phyloP scores from a whole-genome alignment of 176 grass and related monocot genomes.

The Zoysia japonica region DNA sequence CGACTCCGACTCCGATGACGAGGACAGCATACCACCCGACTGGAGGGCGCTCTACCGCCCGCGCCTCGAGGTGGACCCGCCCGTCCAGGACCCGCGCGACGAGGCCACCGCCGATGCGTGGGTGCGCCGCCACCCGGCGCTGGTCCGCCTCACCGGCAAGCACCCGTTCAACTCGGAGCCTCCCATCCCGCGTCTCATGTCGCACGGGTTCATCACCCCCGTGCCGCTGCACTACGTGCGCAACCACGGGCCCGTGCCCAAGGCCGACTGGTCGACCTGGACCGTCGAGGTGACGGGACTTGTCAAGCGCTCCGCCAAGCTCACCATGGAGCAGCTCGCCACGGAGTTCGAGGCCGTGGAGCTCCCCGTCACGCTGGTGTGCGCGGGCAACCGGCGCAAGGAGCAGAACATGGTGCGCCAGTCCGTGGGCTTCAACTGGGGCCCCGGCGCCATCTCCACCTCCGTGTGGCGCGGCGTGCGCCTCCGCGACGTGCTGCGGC shows the following conservation, averaged over 20 bases:
- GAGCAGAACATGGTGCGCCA: constrained; percentile 93
- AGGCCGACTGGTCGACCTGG: constrained; percentile 62
- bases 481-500: constrained; percentile 66
- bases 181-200: constrained; percentile 67
- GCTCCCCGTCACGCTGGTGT: constrained; percentile 69
- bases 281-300: constrained; percentile 72
- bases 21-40: constrained; percentile 45
- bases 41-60: constrained; percentile 44
- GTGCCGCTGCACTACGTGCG: constrained; percentile 86
- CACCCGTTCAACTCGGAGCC: constrained; percentile 94
- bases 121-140: constrained; percentile 68
- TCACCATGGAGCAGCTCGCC: constrained; percentile 75
- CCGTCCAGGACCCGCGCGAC: constrained; percentile 64
- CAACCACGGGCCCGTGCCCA: constrained; percentile 80
- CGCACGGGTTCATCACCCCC: constrained; percentile 91
- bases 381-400: constrained; percentile 91
- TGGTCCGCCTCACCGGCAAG: constrained; percentile 83
- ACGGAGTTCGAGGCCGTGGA: constrained; percentile 53
- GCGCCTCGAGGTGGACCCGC: constrained; percentile 66
- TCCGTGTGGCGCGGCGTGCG: constrained; percentile 76
- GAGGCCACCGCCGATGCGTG: constrained; percentile 78
- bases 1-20: constrained; percentile 36
- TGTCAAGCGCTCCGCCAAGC: constrained; percentile 37
- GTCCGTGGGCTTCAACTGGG: constrained; percentile 94
- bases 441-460: constrained; percentile 63